Percentiles rank a stretch among this genome's conserved stretches.
Conservation (phyloP, 2,329 filamentous ascomycete species). For the Venturia aucupariae region DNA sequence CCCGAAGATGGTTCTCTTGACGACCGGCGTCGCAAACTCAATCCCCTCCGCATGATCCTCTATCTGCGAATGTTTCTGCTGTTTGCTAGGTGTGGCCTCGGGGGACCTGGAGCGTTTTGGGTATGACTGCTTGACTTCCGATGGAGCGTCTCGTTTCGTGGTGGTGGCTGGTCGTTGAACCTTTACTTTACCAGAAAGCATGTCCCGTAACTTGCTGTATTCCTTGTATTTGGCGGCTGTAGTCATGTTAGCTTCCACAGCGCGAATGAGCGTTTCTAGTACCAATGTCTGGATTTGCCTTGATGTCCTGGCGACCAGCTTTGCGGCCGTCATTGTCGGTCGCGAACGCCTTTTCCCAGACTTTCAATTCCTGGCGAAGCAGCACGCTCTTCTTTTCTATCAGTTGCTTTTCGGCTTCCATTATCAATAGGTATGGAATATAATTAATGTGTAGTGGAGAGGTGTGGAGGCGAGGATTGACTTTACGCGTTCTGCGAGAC, state of each 20-base stretch:
- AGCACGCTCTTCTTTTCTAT: slow-evolving; percentile 1
- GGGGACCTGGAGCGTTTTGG: slow-evolving; percentile 19
- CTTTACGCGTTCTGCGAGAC: neutral
- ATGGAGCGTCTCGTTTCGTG: slow-evolving; percentile 4
- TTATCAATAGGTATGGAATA: slow-evolving; percentile 10
- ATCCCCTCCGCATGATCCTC: slow-evolving; percentile 39
- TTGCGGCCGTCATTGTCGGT: slow-evolving; percentile 55
- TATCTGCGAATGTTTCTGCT: slow-evolving; percentile 16
- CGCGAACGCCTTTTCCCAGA: slow-evolving; percentile 63
- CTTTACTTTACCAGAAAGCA: slow-evolving; percentile 8
- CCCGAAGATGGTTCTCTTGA: slow-evolving; percentile 50
- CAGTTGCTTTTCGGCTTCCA: neutral
- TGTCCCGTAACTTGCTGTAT: slow-evolving; percentile 54
- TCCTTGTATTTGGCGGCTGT: slow-evolving; percentile 66
- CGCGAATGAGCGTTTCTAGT: slow-evolving; percentile 18
- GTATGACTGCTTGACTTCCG: slow-evolving; percentile 22
- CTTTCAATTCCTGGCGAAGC: slow-evolving; percentile 37
- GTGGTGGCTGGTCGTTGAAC: neutral
- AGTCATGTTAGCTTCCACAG: slow-evolving; percentile 18
- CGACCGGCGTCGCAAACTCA: slow-evolving; percentile 38
- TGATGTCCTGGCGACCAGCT: slow-evolving; percentile 66
- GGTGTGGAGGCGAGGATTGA: neutral
- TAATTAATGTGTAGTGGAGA: neutral
- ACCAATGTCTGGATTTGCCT: slow-evolving; percentile 63
- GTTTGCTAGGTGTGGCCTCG: slow-evolving; percentile 26